A percentile compares a stretch with the other conserved stretches of the same genome.
Conservation (phyloP, 2,329 filamentous ascomycete genomes). For the Penicillium capsulatum region DNA sequence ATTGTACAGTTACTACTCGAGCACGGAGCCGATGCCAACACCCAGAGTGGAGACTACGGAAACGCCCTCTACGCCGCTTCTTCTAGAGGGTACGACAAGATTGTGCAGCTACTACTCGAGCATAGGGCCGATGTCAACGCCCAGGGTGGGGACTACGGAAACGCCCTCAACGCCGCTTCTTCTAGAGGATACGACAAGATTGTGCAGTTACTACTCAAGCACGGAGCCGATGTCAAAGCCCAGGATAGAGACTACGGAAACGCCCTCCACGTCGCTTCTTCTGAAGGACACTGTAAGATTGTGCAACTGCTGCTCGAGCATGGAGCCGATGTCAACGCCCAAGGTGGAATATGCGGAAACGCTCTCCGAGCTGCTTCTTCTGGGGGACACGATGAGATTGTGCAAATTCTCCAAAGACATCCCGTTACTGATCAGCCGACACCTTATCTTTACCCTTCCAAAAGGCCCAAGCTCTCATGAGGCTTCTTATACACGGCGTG, state of each 20-base stretch:
- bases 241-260: not conserved
- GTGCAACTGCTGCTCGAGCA: not conserved
- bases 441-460: too few species aligned
- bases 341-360: not conserved
- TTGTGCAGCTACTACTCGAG: not conserved
- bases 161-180: not conserved
- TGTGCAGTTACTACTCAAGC: not conserved
- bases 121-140: not conserved
- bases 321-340: slow-evolving; percentile 1
- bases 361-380: not conserved
- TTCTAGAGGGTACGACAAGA: not conserved
- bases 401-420: too few species aligned
- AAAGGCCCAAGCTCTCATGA: too few species aligned
- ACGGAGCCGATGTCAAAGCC: not conserved
- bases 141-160: not conserved
- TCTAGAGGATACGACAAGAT: not conserved
- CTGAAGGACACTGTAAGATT: not conserved
- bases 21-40: too few species aligned
- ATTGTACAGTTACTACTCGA: too few species aligned
- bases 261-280: not conserved
- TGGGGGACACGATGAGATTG: not conserved
- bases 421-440: too few species aligned
- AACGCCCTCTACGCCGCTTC: too few species aligned
- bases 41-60: not conserved
- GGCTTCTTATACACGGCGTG: too few species aligned